Base-by-base conservation (phyloP, 78 protist genomes). In the slime mould (Dictyostelium discoideum) region DNA sequence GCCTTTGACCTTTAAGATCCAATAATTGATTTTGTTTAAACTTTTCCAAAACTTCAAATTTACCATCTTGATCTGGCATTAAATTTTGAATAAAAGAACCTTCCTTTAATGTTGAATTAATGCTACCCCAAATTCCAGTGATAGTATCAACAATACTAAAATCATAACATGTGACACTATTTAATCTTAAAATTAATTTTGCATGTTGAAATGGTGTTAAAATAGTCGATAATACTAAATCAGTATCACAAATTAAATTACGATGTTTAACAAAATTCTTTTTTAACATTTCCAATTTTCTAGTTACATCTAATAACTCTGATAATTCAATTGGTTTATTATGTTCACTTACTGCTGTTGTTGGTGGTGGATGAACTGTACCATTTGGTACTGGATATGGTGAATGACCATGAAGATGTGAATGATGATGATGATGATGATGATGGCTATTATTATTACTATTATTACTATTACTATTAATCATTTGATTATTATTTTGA, bases 201-300 rank as follows among this genome's bases (percentile, higher is more conserved):
- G 94, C 94, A 46, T 90, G 94, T 54, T 90, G 94, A 13, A 82
- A 42, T 14, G 94, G 94, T 29, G 94, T 90, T 10, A 90, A 79
- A 32, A 90, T 90, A 2, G 94, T 90, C 0, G 88, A 82, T 7
- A 90, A 54, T 0, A 90, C 94, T 37, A 90, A 73, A 69, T 90
- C 94, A 2, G 94, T 90, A 50, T 90, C 94, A 69, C 94, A 90
- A 37, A 90, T 90, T 1, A 90, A 26, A 39, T 90, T 90, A 67
- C 94, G 80, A 72, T 90, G 94, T 46, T 90, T 90, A 63, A 80
- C 86, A 50, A 90, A 90, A 77, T 90, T 90, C 87, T 90, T 90
- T 60, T 90, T 90, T 10, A 90, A 60, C 20, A 67, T 69, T 37
- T 90, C 94, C 9, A 90, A 63, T 50, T 82, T 90, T 14, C 94